These are phyloP conservation scores for Gardenia jasminoides DNA, from an alignment of 257 asterid species.

Conservation along the genomic window DNA sequence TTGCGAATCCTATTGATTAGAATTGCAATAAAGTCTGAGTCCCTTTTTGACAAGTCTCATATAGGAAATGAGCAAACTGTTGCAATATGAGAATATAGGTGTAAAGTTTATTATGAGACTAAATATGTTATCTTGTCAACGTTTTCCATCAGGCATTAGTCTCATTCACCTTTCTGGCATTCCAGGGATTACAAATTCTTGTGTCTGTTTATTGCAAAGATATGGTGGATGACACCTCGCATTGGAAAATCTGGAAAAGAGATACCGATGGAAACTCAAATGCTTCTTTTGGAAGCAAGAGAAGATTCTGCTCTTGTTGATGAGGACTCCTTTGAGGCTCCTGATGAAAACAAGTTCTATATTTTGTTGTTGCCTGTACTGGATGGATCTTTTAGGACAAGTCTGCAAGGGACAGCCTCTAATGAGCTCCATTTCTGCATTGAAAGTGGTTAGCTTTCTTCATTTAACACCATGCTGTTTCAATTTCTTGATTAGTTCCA, in stretches of 20 bases:
- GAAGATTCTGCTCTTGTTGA: constrained; percentile 33
- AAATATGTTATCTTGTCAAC: no score
- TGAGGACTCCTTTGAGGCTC: constrained; percentile 4
- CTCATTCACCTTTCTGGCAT: neutral
- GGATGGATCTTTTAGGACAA: constrained; percentile 66
- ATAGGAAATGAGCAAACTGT: no score
- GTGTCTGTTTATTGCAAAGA: constrained; percentile 53
- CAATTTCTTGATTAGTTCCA: neutral
- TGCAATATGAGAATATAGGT: no score
- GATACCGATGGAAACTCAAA: constrained; percentile 64
- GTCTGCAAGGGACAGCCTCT: constrained; percentile 49
- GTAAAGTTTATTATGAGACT: neutral
- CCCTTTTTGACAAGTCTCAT: no score
- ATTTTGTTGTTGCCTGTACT: constrained; percentile 55
- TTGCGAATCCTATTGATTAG: no score
- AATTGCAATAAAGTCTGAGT: no score
- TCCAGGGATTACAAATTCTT: constrained; percentile 51
- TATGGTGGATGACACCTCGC: constrained; percentile 84
- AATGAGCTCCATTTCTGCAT: constrained; percentile 61
- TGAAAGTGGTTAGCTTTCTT: constrained; percentile 53
- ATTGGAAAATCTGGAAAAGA: constrained; percentile 56
- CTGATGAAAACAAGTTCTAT: constrained; percentile 33
- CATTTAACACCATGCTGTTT: neutral
- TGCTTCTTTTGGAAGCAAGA: constrained; percentile 55
- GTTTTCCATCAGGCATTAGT: neutral